phyloP scores from a whole-genome alignment of 2,329 filamentous ascomycete genomes.

The Lachnellula suecica region DNA sequence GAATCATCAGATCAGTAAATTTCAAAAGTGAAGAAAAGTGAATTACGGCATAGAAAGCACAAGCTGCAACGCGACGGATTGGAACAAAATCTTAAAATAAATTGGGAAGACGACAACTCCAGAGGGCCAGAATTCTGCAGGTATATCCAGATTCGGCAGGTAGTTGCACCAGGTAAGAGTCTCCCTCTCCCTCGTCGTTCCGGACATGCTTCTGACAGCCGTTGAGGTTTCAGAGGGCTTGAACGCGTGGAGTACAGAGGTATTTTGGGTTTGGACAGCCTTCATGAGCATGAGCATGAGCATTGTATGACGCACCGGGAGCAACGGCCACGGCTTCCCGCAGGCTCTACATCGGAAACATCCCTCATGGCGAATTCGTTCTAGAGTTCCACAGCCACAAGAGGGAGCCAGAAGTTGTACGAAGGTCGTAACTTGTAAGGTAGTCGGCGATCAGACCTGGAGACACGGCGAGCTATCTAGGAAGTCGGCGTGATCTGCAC shows the following conservation, averaged over 20 bases:
- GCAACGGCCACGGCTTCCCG: slow-evolving; percentile 19
- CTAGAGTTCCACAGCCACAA: slow-evolving; percentile 6
- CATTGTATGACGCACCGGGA: slow-evolving; percentile 21
- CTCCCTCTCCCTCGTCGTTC: slow-evolving; percentile 1
- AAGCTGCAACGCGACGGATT: too few species aligned
- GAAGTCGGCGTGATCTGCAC: too few species aligned
- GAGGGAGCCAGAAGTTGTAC: background rate
- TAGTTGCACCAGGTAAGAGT: slow-evolving; percentile 3
- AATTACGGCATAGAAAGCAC: background rate
- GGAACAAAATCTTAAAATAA: background rate
- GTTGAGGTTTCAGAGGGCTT: slow-evolving; percentile 29
- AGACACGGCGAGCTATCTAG: too few species aligned
- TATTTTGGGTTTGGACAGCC: slow-evolving; percentile 11
- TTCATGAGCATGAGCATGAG: slow-evolving; percentile 9
- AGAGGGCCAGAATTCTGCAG: slow-evolving; percentile 5
- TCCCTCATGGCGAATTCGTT: slow-evolving; percentile 17
- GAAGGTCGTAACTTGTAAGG: background rate
- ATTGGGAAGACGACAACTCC: background rate
- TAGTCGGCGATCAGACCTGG: too few species aligned
- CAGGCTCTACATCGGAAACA: slow-evolving; percentile 19
- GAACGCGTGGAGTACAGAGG: slow-evolving; percentile 30
- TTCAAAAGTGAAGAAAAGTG: background rate
- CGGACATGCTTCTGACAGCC: slow-evolving; percentile 21
- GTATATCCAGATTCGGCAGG: slow-evolving; percentile 9
- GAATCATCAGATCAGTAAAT: background rate